phyloP scores from a whole-genome alignment of 306 rosid genomes.

The Macrotyloma uniflorum region DNA sequence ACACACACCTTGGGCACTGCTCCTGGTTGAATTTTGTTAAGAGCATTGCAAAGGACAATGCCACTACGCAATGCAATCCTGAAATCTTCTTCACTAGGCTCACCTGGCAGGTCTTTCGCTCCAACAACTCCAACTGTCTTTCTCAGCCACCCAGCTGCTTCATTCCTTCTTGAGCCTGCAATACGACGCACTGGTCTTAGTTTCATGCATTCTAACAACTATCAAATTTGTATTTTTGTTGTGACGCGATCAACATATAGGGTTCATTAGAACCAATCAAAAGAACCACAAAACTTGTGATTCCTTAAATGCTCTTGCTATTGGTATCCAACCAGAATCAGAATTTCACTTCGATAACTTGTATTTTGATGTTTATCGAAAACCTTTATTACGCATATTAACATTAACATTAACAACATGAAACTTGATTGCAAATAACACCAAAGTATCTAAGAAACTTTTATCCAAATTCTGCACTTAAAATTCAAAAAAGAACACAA shows the following conservation, averaged over 20 bases:
- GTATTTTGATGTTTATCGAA: not conserved
- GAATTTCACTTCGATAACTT: not conserved
- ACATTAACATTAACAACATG: not conserved
- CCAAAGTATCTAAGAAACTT: not conserved
- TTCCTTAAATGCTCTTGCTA: not conserved
- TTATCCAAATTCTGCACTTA: not conserved
- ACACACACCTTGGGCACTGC: constrained; percentile 70
- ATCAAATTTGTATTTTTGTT: not conserved
- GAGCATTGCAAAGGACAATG: constrained; percentile 79
- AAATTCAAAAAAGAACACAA: not conserved
- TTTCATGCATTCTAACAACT: not conserved
- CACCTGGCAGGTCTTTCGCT: constrained; percentile 79
- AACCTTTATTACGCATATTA: not conserved
- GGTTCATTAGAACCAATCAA: not conserved
- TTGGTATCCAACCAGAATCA: not conserved
- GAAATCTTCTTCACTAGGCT: constrained; percentile 92
- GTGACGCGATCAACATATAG: not conserved
- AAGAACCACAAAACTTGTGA: not conserved
- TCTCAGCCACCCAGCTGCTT: constrained; percentile 83
- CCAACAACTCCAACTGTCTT: constrained; percentile 67
- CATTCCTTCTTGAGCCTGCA: constrained; percentile 85
- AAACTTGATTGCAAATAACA: not conserved
- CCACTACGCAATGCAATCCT: constrained; percentile 85
- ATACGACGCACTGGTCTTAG: not conserved
- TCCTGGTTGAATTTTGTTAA: constrained; percentile 84